phyloP scores from a whole-genome alignment of 345 rosid genomes.

The Anastatica hierochuntica region DNA sequence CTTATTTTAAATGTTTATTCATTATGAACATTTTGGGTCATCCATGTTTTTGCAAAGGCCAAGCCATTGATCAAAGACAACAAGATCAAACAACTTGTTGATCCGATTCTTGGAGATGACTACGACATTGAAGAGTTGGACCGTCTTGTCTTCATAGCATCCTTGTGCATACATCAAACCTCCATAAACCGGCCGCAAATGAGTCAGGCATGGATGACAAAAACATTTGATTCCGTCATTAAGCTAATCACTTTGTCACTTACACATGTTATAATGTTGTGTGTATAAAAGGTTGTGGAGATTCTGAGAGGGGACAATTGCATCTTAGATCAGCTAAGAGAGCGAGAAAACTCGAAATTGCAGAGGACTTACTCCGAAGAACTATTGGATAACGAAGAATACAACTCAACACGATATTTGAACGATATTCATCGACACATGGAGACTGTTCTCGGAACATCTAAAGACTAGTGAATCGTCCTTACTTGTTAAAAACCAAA shows the following conservation, averaged over 20 bases:
- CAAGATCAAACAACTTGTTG: slow-evolving; percentile 44
- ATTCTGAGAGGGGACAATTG: slow-evolving; percentile 48
- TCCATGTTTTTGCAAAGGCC: slow-evolving; percentile 35
- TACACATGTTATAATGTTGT: neutral
- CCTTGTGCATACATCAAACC: slow-evolving; percentile 50
- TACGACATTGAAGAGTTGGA: slow-evolving; percentile 46
- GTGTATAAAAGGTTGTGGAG: slow-evolving; percentile 38
- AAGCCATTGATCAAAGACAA: slow-evolving; percentile 54
- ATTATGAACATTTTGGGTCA: neutral
- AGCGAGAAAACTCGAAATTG: slow-evolving; percentile 19
- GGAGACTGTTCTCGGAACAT: slow-evolving; percentile 45
- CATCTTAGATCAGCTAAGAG: slow-evolving; percentile 28
- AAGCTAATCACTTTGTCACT: neutral
- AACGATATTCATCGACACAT: slow-evolving; percentile 45
- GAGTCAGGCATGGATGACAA: slow-evolving; percentile 45
- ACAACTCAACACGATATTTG: slow-evolving; percentile 52
- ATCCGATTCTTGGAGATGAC: slow-evolving; percentile 46
- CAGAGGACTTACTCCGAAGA: slow-evolving; percentile 67
- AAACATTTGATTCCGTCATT: neutral
- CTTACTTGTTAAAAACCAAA: neutral
- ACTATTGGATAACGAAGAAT: slow-evolving; percentile 55
- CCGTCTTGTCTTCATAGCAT: slow-evolving; percentile 38
- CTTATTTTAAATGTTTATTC: no score
- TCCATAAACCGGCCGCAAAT: slow-evolving; percentile 59
- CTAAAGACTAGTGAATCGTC: slow-evolving; percentile 11